Base-by-base conservation (phyloP, 768 basidiomycete genomes). In the Pleurotus ostreatus region DNA sequence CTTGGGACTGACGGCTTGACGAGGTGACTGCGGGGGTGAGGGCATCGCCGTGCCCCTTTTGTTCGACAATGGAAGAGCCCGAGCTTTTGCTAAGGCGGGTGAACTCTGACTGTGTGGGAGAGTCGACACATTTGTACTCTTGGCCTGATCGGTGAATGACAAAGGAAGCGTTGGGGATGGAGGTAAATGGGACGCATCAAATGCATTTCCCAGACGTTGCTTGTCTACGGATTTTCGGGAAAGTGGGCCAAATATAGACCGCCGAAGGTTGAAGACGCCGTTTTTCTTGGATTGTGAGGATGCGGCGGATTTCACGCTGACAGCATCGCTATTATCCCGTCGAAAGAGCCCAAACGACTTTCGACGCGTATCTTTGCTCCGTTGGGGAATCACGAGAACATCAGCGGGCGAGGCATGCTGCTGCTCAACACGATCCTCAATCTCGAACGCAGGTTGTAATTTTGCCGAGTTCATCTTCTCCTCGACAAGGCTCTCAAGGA, bases 1-100 rank as follows among this genome's bases (percentile, higher is more conserved):
- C 46, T 78, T 82, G 37, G 86, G 84, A 54, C 74, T 71, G 16
- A 86, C 70, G 11, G 85, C 71, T 60, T 70, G 63, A 41, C 80
- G 69, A 55, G 69, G 62, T 9, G 26, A 25, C 6, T 40, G 51
- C 23, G 37, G 12, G 43, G 62, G 53, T 45, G 41, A 39, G 5
- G 55, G 30, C n/a, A 38, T 38, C 15, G 37, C 54, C 51, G 43
- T 46, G 23, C 34, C 60, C 16, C 48, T 53, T 12, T 25, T 16
- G 30, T 23, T 9, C 6, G 15, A 11, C 23, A 38, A 49, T n/a
- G 22, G 11, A 37, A 40, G 20, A 20, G 13, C 51, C 18, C 37
- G 39, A 9, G 51, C n/a, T 8, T 41, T 53, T 6, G 20, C 18
- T 16, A 53, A 18, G 13, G 22, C 51, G 9, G 51, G 39, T 20